A percentile compares a stretch with the other conserved stretches of the same genome.
phyloP scores from a whole-genome alignment of 257 asterid genomes.

The Petunia axillaris region DNA sequence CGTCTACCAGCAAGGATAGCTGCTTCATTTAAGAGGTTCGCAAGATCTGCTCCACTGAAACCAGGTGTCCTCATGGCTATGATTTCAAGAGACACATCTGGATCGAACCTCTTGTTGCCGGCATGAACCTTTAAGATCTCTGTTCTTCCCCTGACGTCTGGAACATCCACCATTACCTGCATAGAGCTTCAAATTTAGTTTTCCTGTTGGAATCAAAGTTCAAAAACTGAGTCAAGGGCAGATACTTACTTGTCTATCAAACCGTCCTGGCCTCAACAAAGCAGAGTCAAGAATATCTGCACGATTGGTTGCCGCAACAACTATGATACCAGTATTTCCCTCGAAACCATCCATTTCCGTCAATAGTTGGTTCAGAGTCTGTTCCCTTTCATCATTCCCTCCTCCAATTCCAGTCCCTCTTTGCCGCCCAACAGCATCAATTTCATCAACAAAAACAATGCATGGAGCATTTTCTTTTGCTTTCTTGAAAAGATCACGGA shows the following conservation, averaged over 20 bases:
- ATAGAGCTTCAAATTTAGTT: constrained; percentile 28
- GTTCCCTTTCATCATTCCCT: constrained; percentile 98
- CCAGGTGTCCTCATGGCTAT: constrained; percentile 99
- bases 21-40: constrained; percentile 95
- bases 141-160: constrained; percentile 95
- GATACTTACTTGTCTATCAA: constrained; percentile 87
- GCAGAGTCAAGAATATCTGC: constrained; percentile 98
- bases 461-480: constrained; percentile 99
- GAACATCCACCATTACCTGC: constrained; percentile 93
- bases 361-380: constrained; percentile 90
- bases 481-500: constrained; percentile 97
- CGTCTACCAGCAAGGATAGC: constrained; percentile 96
- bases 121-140: constrained; percentile 93
- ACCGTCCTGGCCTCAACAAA: constrained; percentile 92
- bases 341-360: constrained; percentile 99
- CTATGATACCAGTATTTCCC: constrained; percentile 97
- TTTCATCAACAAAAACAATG: constrained; percentile 96
- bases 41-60: constrained; percentile 99
- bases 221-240: background rate
- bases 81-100: constrained; percentile 91
- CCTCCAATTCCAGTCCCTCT: constrained; percentile 99
- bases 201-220: background rate
- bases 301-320: constrained; percentile 96
- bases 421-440: constrained; percentile 98
- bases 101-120: constrained; percentile 78